Percentiles rank a stretch among this genome's conserved stretches.
Evolutionary conservation across 306 rosid species (phyloP).

Genomic region (Trifolium subterraneum): DNA sequence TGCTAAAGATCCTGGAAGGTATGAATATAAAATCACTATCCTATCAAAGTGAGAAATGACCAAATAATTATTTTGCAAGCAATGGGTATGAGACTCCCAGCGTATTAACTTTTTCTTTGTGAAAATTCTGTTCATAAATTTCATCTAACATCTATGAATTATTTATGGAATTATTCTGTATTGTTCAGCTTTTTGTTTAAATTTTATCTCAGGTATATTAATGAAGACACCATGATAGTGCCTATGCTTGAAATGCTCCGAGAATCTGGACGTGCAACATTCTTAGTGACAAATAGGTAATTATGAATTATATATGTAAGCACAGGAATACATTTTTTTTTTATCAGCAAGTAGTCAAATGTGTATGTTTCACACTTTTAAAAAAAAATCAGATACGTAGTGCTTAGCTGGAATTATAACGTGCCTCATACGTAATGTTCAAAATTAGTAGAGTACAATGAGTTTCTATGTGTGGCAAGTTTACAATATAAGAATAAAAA

Average conservation of each 20-base stretch:
- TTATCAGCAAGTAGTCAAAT: constrained; percentile 1
- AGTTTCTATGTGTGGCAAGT: constrained; percentile 8
- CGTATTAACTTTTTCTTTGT: constrained; percentile 29
- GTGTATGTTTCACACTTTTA: not conserved
- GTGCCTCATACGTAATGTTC: not conserved
- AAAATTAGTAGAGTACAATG: constrained; percentile 1
- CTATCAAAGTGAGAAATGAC: constrained; percentile 25
- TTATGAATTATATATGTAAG: constrained; percentile 28
- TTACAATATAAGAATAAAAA: not conserved
- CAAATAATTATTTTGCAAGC: constrained; percentile 26
- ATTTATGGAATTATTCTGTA: constrained; percentile 33
- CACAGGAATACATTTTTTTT: not conserved
- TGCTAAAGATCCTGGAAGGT: constrained; percentile 89
- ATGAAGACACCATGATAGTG: constrained; percentile 75
- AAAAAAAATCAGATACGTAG: not conserved
- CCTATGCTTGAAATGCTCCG: constrained; percentile 94
- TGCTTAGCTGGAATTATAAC: not conserved
- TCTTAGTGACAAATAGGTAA: constrained; percentile 97
- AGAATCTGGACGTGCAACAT: constrained; percentile 91
- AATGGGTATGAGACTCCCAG: not conserved
- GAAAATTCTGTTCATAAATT: constrained; percentile 32
- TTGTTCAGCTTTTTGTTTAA: constrained; percentile 19
- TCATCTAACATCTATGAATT: constrained; percentile 25
- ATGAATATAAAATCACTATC: constrained; percentile 37
- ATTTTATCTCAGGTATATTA: constrained; percentile 71